Evolutionary conservation across 352 stramenopile genomes (phyloP), one percentile per base, ranked within the genome.

Genomic region (Albugo laibachii): DNA sequence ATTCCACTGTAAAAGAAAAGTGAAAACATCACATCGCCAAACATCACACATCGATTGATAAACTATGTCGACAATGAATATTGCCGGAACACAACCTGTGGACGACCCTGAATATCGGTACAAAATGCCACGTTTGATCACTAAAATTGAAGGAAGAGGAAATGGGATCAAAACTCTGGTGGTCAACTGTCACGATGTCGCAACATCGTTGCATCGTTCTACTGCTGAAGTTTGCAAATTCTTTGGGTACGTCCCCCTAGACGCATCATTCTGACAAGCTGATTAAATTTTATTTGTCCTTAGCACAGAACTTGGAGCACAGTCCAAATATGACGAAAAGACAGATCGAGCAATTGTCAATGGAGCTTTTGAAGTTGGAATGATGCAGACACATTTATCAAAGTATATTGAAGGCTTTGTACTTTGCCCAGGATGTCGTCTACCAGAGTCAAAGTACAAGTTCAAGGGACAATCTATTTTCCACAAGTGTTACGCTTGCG

Each of bases 131-230:
- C 83, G 85, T 16, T 63, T 97, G 38, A 58, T 88, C 31, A 92
- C 88, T 40, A 98, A 99, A 69, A 96, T 98, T 52, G 95, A 99
- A 78, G 95, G 95, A 35, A 81, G 93, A 47, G 95, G 95, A 45
- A 99, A 99, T 67, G 95, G 95, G 50, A 99, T 98, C 64, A 99
- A 99, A 75, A 99, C 95, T 31, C 75, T 97, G 31, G 89, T 99
- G 50, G 84, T 96, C 21, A 99, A 99, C 80, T 96, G 97, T 52
- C 74, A 73, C 13, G 93, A 97, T 40, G 72, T 99, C 16, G 94
- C 84, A 13, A 58, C 72, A 16, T 82, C 83, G 40, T 70, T 99
- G 19, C 87, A 99, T 61, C 91, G 94, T 45, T 80, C 84, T 24
- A 82, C 93, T 5, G 81, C 79, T 15, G 93, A 98, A 66, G 92